Percentiles rank a stretch among this genome's conserved stretches.
phyloP scores from a whole-genome alignment of 1,284 basidiomycete genomes.

The Anthracocystis walkeri region DNA sequence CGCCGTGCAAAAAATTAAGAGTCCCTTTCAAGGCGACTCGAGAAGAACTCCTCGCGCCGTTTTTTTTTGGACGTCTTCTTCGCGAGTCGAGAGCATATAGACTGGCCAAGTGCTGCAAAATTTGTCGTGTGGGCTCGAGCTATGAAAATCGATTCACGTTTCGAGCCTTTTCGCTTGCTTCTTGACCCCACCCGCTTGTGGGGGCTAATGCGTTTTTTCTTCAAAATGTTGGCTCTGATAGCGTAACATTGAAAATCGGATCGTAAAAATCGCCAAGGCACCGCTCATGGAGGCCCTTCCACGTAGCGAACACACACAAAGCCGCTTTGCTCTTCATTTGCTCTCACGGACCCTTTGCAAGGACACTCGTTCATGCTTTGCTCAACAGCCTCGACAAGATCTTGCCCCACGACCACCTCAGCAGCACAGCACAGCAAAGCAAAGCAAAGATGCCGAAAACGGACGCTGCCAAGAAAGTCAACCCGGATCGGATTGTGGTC shows the following conservation, averaged over 20 bases:
- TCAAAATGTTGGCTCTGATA: not conserved
- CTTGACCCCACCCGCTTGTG: not conserved
- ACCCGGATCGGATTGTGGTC: constrained; percentile 53
- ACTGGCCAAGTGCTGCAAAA: not conserved
- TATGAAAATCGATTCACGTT: constrained; percentile 2
- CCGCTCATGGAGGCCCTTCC: constrained; percentile 5
- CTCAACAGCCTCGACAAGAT: not conserved
- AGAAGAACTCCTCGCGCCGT: not conserved
- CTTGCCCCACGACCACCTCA: not conserved
- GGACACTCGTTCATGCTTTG: not conserved
- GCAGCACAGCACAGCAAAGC: not conserved
- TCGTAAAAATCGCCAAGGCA: not conserved
- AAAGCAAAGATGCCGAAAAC: constrained; percentile 18
- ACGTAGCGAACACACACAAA: constrained; percentile 4
- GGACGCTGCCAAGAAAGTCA: constrained; percentile 1
- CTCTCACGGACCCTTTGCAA: not conserved
- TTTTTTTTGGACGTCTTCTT: constrained; percentile 2
- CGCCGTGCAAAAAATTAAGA: not conserved
- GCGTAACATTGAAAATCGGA: not conserved
- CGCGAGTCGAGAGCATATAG: not conserved
- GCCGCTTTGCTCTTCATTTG: not conserved
- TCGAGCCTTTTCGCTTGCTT: not conserved
- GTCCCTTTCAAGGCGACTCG: not conserved
- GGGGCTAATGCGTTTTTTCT: too few species aligned
- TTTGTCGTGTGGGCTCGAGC: not conserved